Evolutionary conservation across 2,329 filamentous ascomycete genomes (phyloP).

Genomic region (Scytalidium lignicola): DNA sequence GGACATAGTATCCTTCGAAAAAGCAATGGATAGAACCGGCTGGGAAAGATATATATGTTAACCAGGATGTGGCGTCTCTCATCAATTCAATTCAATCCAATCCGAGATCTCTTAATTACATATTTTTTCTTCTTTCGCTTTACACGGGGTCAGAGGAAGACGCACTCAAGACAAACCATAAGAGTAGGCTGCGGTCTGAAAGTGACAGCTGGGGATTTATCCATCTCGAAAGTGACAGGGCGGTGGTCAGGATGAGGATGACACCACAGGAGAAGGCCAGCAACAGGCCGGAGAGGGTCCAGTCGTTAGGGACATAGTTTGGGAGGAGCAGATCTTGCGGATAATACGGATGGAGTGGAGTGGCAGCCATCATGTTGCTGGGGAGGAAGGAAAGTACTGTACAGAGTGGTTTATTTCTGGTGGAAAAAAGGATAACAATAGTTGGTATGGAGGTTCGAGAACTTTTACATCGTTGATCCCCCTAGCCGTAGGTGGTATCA

Average conservation of each 20-base stretch:
- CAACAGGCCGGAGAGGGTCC: conserved; percentile 16
- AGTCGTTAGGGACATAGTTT: conserved; percentile 18
- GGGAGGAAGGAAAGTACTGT: no score
- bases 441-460: no score
- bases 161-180: conserved; percentile 27
- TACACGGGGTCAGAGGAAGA: not conserved
- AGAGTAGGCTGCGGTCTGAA: conserved; percentile 17
- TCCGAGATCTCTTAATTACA: no score
- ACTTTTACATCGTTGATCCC: no score
- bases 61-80: not conserved
- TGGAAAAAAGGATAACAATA: no score
- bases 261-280: conserved; percentile 16
- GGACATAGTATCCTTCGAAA: conserved; percentile 38
- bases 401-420: no score
- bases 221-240: conserved; percentile 9
- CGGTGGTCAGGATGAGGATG: conserved; percentile 12
- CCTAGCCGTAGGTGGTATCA: no score
- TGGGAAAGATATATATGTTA: not conserved
- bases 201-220: conserved; percentile 16
- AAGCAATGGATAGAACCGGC: conserved; percentile 9
- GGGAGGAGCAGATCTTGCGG: conserved; percentile 18
- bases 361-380: no score
- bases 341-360: conserved; percentile 19
- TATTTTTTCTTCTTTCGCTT: no score
- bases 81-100: not conserved